Conservation (phyloP, 768 basidiomycete genomes). For the Butyriboletus loyo region DNA sequence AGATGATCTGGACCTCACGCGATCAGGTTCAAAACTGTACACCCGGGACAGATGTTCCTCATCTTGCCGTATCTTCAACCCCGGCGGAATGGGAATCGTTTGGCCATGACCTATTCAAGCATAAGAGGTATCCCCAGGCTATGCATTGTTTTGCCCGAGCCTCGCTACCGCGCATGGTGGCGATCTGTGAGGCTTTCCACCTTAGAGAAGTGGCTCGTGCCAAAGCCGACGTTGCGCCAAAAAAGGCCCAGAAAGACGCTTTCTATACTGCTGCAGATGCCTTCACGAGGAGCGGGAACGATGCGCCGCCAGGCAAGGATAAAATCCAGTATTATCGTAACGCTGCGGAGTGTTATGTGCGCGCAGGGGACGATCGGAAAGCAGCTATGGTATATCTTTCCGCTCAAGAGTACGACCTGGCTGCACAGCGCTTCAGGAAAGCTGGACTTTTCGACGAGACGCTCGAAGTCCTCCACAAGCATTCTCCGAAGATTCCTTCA, state of each 20-base stretch:
- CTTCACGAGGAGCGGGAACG: constrained; percentile 42
- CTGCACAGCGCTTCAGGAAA: constrained; percentile 49
- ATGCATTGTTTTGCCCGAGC: constrained; percentile 55
- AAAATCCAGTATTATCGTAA: constrained; percentile 37
- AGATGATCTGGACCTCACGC: constrained; percentile 52
- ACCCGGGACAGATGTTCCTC: constrained; percentile 48
- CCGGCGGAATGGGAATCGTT: constrained; percentile 44
- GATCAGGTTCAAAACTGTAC: constrained; percentile 47
- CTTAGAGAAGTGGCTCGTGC: constrained; percentile 50
- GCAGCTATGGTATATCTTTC: constrained; percentile 46
- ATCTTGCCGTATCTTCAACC: constrained; percentile 53
- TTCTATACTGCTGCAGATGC: constrained; percentile 47
- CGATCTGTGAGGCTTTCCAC: constrained; percentile 50
- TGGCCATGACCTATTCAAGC: constrained; percentile 39
- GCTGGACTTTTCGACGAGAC: constrained; percentile 53
- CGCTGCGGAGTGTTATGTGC: constrained; percentile 47
- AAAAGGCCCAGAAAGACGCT: constrained; percentile 30
- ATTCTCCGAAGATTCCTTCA: constrained; percentile 32
- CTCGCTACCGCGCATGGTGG: constrained; percentile 37
- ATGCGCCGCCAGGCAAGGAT: constrained; percentile 27
- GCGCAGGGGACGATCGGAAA: constrained; percentile 34
- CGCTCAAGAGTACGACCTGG: constrained; percentile 42
- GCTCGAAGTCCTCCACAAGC: constrained; percentile 39
- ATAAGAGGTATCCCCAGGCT: constrained; percentile 46
- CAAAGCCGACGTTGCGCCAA: constrained; percentile 24